Base-by-base conservation (phyloP, 192 early-diverging fungal species). In the Endogone sp. region DNA sequence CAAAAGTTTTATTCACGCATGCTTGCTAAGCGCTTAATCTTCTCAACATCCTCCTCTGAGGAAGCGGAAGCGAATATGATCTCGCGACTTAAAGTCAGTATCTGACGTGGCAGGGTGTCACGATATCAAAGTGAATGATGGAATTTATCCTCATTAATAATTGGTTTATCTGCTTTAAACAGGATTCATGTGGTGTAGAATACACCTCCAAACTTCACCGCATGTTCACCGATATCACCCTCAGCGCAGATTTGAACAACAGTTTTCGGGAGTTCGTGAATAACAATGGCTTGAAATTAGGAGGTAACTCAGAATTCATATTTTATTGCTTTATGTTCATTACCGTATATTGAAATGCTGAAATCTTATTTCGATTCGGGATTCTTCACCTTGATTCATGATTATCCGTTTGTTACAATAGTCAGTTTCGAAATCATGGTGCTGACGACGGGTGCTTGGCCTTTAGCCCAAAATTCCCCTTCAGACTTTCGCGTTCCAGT, bases 1-100 rank as follows among this genome's bases (percentile, higher is more conserved):
- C 94, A 95, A 81, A 94, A 94, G 78, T 93, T 94, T 67, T 95
- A 95, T 69, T 87, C 91, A 4, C 81, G 91, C 22, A 83, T 88
- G 71, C 81, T 95, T 26, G 94, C 92, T 3, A 94, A 92, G 69
- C 85, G 94, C 13, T 73, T 95, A 2, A 88, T 95, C n/a, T 85
- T 89, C 71, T 80, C 82, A 10, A 78, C 85, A 4, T 92, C 89
- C 10, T 65, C 80, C 23, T 92, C 90, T 3, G 92, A 93, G 28
- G 94, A 95, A 29, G 76, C 87, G n/a, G 94, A 95, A 69, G 74
- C 79, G 8, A 87, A 76, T 63, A 90, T 94, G 91, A 93, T 95
- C 28, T 84, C 91, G 3, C 81, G 87, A 24, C 68, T 95, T 23
- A 95, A 95, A 80, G 89, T 82, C 75, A 32, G 62, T 56, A 49